phyloP scores from a whole-genome alignment of 768 basidiomycete species.

The Suillus placidus region DNA sequence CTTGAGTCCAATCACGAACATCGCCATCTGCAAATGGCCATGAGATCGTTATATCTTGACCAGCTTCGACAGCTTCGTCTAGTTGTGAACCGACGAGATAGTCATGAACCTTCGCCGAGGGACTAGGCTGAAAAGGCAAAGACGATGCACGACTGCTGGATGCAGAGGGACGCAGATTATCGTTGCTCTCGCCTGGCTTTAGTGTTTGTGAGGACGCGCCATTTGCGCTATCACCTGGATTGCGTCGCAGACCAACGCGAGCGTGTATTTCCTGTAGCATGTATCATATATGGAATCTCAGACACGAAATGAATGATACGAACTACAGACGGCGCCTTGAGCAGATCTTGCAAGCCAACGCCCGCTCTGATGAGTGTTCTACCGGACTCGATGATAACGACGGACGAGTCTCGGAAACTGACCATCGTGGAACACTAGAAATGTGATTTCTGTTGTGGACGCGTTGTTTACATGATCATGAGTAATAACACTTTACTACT shows the following conservation, averaged over 20 bases:
- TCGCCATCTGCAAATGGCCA: conserved; percentile 83
- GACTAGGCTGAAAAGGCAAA: conserved; percentile 43
- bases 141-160: conserved; percentile 54
- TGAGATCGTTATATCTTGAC: conserved; percentile 71
- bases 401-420: conserved; percentile 80
- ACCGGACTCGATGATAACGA: conserved; percentile 81
- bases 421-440: conserved; percentile 38
- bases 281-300: conserved; percentile 9
- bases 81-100: conserved; percentile 83
- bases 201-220: conserved; percentile 25
- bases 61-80: conserved; percentile 76
- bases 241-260: conserved; percentile 72
- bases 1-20: conserved; percentile 78
- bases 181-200: conserved; percentile 20
- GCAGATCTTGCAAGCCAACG: conserved; percentile 77
- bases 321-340: conserved; percentile 77
- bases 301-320: conserved; percentile 33
- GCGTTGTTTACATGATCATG: conserved; percentile 13
- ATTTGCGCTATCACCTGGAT: conserved; percentile 29
- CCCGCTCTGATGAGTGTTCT: conserved; percentile 73
- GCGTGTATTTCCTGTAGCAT: conserved; percentile 69
- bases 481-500: neutral
- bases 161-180: conserved; percentile 37
- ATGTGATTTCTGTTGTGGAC: conserved; percentile 11
- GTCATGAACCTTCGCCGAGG: conserved; percentile 64